These are phyloP conservation scores for Dothidotthia symphoricarpi DNA, from an alignment of 2,329 filamentous ascomycete genomes.

Conservation along the genomic window DNA sequence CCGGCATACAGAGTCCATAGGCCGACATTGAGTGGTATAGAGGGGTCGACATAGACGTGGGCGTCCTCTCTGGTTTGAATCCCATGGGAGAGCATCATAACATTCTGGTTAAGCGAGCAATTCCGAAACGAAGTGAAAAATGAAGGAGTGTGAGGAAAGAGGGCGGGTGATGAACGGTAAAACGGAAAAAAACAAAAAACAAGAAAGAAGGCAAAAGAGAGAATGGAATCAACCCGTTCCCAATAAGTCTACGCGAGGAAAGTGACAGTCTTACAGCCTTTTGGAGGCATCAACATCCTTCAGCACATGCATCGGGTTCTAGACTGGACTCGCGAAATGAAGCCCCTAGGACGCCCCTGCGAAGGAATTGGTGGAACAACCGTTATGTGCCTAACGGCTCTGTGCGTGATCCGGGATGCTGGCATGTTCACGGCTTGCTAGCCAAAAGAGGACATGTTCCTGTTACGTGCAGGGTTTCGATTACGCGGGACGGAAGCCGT, in stretches of 20 bases:
- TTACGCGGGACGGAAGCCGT: conserved; percentile 7
- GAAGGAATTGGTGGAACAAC: conserved; percentile 31
- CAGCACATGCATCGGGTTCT: conserved; percentile 15
- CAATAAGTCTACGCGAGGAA: conserved; percentile 14
- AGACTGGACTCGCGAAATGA: conserved; percentile 21
- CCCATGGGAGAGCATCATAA: conserved; percentile 24
- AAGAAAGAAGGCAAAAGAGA: conserved; percentile 11
- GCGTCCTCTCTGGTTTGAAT: conserved; percentile 17
- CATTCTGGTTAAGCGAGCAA: conserved; percentile 14
- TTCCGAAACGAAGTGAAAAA: conserved; percentile 10
- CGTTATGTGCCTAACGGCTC: conserved; percentile 12
- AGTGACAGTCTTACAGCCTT: conserved; percentile 16
- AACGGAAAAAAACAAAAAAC: conserved; percentile 8
- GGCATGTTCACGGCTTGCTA: conserved; percentile 23
- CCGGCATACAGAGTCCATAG: conserved; percentile 43
- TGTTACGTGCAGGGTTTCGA: conserved; percentile 8
- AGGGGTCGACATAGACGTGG: conserved; percentile 36
- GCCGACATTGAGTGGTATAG: conserved; percentile 38
- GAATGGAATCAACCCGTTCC: conserved; percentile 11
- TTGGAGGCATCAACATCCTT: conserved; percentile 14
- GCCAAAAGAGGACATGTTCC: conserved; percentile 9
- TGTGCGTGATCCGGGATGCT: conserved; percentile 18
- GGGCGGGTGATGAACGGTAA: conserved; percentile 7
- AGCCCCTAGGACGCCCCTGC: conserved; percentile 5
- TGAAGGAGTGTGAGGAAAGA: conserved; percentile 7